Conservation (phyloP, 1,284 basidiomycete genomes). For the Microbotryomycetes sp. region DNA sequence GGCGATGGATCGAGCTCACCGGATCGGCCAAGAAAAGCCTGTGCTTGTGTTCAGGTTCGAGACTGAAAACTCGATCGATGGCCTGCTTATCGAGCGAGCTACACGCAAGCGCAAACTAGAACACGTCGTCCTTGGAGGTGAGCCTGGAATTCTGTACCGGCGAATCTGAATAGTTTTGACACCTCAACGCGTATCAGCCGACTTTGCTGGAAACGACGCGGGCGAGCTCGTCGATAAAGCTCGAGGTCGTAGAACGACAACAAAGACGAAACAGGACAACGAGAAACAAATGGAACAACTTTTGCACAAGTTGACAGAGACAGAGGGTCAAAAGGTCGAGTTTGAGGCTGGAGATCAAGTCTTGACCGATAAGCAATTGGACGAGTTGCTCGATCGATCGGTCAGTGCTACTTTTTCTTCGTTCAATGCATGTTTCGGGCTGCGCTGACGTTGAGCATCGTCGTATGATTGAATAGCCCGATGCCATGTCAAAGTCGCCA, state of each 20-base stretch:
- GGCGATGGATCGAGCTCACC: conserved; percentile 89
- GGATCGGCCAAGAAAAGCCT: conserved; percentile 61
- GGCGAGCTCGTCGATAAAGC: conserved; percentile 9
- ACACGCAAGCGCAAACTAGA: conserved; percentile 29
- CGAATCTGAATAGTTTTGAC: background rate
- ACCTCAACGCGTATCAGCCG: background rate
- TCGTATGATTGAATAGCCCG: background rate
- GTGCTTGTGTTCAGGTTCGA: conserved; percentile 30
- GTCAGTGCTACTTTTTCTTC: background rate
- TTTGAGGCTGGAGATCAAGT: conserved; percentile 10
- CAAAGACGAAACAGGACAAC: background rate
- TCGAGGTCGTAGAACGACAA: conserved; percentile 1
- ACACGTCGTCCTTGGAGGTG: conserved; percentile 22
- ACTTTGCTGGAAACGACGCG: conserved; percentile 5
- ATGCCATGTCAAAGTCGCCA: background rate
- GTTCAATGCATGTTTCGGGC: no score
- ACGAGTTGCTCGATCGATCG: conserved; percentile 1
- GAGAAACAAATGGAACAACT: background rate
- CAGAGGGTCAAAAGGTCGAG: conserved; percentile 14
- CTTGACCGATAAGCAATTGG: conserved; percentile 18
- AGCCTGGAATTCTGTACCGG: background rate
- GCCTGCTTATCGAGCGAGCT: conserved; percentile 19
- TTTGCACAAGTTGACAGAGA: conserved; percentile 5
- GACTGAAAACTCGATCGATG: conserved; percentile 22
- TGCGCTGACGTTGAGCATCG: background rate